phyloP scores from a whole-genome alignment of 768 basidiomycete genomes.

The Cystobasidium onofrii region DNA sequence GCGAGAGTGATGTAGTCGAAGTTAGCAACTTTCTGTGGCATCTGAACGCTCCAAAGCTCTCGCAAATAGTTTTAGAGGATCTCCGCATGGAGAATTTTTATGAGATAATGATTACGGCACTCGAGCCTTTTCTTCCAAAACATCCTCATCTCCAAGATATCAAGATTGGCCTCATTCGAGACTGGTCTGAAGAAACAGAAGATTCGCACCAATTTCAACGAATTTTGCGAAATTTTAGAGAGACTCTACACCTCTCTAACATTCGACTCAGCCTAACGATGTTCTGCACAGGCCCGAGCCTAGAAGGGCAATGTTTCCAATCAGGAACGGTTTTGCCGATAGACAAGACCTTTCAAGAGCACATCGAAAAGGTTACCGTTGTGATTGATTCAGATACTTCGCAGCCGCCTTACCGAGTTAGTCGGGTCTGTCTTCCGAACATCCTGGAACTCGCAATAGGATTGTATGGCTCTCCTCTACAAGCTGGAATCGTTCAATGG shows the following conservation, averaged over 20 bases:
- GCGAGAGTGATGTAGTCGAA: background rate
- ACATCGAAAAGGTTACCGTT: background rate
- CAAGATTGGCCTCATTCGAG: background rate
- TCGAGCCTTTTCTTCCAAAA: background rate
- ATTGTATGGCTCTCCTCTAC: background rate
- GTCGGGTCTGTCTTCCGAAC: background rate
- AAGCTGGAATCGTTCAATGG: background rate
- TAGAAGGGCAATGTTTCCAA: no score
- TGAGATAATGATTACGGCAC: background rate
- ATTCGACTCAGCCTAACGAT: no score
- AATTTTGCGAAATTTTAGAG: no score
- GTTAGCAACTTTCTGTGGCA: background rate
- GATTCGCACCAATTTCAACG: no score
- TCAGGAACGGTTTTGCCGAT: no score
- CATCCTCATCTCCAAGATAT: background rate
- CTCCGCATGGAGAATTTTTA: background rate
- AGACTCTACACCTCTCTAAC: no score
- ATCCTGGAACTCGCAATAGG: background rate
- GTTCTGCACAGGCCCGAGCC: no score
- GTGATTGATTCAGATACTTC: background rate
- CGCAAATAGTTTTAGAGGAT: background rate
- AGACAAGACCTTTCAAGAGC: background rate
- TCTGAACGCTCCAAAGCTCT: background rate
- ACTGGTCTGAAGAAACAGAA: background rate
- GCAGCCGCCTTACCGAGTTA: background rate